Percentiles rank a stretch among this genome's conserved stretches.
Evolutionary conservation across 1,284 basidiomycete genomes (phyloP).

Genomic region (Ceratobasidium sp.): DNA sequence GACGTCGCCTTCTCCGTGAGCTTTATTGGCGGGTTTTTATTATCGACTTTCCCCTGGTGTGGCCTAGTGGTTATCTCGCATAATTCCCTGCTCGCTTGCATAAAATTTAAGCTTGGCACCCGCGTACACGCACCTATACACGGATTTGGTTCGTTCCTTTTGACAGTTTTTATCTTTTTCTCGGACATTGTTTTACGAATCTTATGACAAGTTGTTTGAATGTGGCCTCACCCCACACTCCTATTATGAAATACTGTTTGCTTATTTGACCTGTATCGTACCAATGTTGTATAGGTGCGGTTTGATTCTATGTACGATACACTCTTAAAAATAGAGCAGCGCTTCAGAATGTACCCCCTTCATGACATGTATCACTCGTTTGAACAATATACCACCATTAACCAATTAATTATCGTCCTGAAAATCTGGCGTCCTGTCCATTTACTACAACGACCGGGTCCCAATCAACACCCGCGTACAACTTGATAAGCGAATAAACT

Average conservation of each 20-base stretch:
- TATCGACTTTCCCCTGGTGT: background rate
- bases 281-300: background rate
- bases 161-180: background rate
- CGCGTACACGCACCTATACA: constrained; percentile 37
- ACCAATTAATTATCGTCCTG: background rate
- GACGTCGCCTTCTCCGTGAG: constrained; percentile 14
- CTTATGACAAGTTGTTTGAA: background rate
- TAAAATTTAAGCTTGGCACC: background rate
- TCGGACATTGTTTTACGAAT: constrained; percentile 3
- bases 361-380: background rate
- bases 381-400: background rate
- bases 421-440: background rate
- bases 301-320: constrained; percentile 2
- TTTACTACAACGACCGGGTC: background rate
- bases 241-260: background rate
- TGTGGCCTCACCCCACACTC: background rate
- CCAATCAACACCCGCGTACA: background rate
- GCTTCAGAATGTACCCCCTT: background rate
- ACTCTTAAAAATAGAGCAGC: background rate
- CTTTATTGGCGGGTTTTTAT: background rate
- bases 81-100: background rate
- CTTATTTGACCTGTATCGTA: background rate
- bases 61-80: background rate
- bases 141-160: constrained; percentile 13
- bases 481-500: background rate